Base-by-base conservation (phyloP, 1,284 basidiomycete species). In the Tilletia indica region DNA sequence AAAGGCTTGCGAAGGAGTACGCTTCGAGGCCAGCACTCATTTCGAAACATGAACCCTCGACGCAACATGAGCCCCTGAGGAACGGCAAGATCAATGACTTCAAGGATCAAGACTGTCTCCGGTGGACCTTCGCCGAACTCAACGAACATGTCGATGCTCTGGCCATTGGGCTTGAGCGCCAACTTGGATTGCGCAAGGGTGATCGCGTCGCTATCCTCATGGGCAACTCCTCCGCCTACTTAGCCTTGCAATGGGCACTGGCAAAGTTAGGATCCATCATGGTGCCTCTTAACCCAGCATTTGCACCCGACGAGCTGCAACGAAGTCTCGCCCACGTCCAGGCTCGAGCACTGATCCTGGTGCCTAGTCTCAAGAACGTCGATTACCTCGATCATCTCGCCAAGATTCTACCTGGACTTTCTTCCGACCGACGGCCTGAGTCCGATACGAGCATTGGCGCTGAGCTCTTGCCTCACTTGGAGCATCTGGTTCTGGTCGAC, bases 281-380 rank as follows among this genome's bases (percentile, higher is more conserved):
- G 38, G 91, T 92, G 12, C 93, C 92, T 2, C 86, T 93, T 63
- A 93, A 93, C 78, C 92, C 92, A 6, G 91, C 92, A 0, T 93
- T 93, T 81, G 88, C 89, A 38, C 82, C 89, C 2, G 86, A 88
- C 54, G 92, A 93, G 81, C 87, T 93, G 67, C 90, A 90, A 25
- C 69, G 75, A 39, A 76, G 90, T 0, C 86, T 93, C n/a, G 88
- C 88, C 66, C 86, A 91, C 5, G 90, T 89, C 14, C 89, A 88
- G 0, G 90, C 90, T n/a, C 88, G 88, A 61, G 90, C 92, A 70
- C 87, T 93, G 1, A 89, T 93, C 77, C 80, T 91, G 3, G 90
- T 92, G 0, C 92, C 92, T 0, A 86, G 86, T n/a, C 86, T 81
- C 19, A 71, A 78, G 38, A 73, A 71, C 16, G 70, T 75, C 48